Evolutionary conservation across 352 stramenopile species (phyloP).

Genomic region (Phytophthora sojae): DNA sequence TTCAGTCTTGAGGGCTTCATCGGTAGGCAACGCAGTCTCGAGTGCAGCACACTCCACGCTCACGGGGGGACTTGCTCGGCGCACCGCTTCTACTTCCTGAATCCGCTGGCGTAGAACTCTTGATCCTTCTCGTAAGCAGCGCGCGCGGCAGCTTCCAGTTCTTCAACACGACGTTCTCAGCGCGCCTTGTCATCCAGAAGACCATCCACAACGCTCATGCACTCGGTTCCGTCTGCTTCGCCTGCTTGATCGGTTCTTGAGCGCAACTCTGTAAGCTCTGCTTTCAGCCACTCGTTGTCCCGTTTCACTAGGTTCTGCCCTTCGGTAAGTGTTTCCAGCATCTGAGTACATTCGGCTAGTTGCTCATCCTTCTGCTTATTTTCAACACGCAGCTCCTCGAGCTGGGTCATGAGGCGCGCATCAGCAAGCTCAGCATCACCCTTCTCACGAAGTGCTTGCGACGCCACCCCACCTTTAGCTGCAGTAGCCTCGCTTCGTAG

Average conservation of each 20-base stretch:
- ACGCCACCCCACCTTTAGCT: slow-evolving; percentile 16
- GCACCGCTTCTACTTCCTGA: slow-evolving; percentile 38
- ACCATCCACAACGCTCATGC: slow-evolving; percentile 12
- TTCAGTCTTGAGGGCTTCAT: slow-evolving; percentile 4
- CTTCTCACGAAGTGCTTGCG: slow-evolving; percentile 26
- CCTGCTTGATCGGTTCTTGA: slow-evolving; percentile 8
- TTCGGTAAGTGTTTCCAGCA: slow-evolving; percentile 46
- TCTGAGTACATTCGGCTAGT: slow-evolving; percentile 47
- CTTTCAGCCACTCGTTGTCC: slow-evolving; percentile 46
- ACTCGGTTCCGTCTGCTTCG: slow-evolving; percentile 9
- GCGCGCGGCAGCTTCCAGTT: slow-evolving; percentile 40
- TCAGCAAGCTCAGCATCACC: slow-evolving; percentile 34
- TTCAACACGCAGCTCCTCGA: slow-evolving; percentile 41
- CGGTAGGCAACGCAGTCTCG: slow-evolving; percentile 11
- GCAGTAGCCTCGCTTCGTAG: slow-evolving; percentile 35
- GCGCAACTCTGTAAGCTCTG: slow-evolving; percentile 34
- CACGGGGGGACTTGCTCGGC: slow-evolving; percentile 18
- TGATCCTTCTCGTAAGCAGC: slow-evolving; percentile 40
- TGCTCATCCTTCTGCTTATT: slow-evolving; percentile 44
- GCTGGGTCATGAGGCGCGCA: slow-evolving; percentile 34
- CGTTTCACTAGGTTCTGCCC: slow-evolving; percentile 41
- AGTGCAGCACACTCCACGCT: slow-evolving; percentile 6
- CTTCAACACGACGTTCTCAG: slow-evolving; percentile 26
- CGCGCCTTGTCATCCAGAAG: slow-evolving; percentile 27
- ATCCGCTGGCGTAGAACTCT: slow-evolving; percentile 39